Evolutionary conservation across 805 yeast species (phyloP), one percentile per base, ranked within the genome.

Genomic region (Saccharomyces cerevisiae): DNA sequence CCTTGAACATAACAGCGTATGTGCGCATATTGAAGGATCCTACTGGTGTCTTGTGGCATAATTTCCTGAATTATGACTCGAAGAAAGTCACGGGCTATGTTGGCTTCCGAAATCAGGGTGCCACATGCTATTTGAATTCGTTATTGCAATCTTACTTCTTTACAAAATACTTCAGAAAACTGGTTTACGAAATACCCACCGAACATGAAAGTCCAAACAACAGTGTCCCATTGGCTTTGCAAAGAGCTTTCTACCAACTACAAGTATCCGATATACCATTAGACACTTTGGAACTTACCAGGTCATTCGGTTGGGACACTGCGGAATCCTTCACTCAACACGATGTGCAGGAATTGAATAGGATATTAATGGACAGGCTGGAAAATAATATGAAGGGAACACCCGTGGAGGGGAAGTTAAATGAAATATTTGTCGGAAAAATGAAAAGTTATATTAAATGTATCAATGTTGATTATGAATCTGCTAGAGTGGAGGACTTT

Each of bases 241-340:
- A 94, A 69, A 79, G 96, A 57, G 79, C 91, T 27, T 94, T 94
- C 64, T 92, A 89, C 66, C 81, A 81, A 57, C 75, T 94, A 58
- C 84, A 85, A 61, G 83, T 84, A 2, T 85, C 96, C 0, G 73
- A 77, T 10, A 81, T 80, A 22, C 87, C 97, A 0, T 81, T 92
- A 4, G 92, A 88, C 55, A 94, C 99, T 0, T 68, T 81, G 57
- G 96, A 89, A 65, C 76, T 94, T 52, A 94, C 99, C 0, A 81
- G 82, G 55, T 85, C 97, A 0, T 94, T 94, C 76, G 99, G 99
- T 8, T 94, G 99, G 99, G 96, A 90, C 67, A 79, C 88, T 9
- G 84, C 85, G 5, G 99, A 94, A 61, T 96, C 97, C 0, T 94
- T 94, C 70, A 88, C 96, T 1, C 99, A 94, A 71, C 98, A 94